Base-by-base conservation (phyloP, 2,329 filamentous ascomycete species). In the Harringtonia lauricola region DNA sequence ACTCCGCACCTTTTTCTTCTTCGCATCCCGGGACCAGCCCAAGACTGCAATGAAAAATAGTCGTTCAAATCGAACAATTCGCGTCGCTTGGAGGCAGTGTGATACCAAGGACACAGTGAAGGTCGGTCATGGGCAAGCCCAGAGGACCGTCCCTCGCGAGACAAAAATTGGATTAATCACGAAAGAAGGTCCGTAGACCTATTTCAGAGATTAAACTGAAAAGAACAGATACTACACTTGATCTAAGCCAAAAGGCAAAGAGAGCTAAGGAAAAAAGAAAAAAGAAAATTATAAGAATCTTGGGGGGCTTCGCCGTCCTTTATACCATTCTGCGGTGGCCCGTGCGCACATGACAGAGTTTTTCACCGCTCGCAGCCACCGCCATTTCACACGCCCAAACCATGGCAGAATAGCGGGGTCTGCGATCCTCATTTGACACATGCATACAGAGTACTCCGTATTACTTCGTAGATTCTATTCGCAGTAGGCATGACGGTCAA, bases 151-250 rank as follows among this genome's bases (percentile, higher is more conserved):
- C 54, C 58, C 60, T 64, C 74, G 53, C 48, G 55, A 47, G 63
- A 53, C 71, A 86, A 86, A 82, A 84, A 89, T 86, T 74, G 72
- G 81, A 78, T 77, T 86, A 88, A 89, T 86, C 81, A 78, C 70
- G 71, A 74, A 75, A 26, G 76, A 71, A 71, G 70, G 70, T 71
- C 78, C 72, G 68, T 84, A 76, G 79, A 72, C 70, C 71, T 73
- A 74, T 87, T 85, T 83, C 83, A 89, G 83, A 83, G 81, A 87
- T 88, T 88, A 89, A 88, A 87, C 84, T 89, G 81, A 86, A 84
- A 87, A 88, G 83, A 89, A 88, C 83, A 86, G 82, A 86, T 87
- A 87, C 83, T 87, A 86, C 81, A 87, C 81, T 86, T 87, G 83
- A 87, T 87, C 83, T 86, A 84, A 85, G 78, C 78, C 73, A 77